Conservation (phyloP, 352 stramenopile genomes). For the Phytophthora meadii region DNA sequence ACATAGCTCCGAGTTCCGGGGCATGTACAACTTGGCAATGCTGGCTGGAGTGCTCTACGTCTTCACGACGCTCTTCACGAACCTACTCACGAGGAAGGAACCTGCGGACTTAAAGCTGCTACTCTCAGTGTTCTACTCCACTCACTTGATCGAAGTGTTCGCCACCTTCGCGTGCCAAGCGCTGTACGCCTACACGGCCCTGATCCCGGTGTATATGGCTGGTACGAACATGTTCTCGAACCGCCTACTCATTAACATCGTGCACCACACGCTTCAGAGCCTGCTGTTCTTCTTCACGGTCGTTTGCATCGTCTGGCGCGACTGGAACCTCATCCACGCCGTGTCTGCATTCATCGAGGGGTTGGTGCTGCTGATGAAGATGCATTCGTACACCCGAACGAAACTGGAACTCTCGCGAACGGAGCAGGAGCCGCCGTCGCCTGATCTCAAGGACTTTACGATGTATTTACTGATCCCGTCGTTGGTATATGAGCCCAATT, state of each 20-base stretch:
- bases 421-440: conserved; percentile 29
- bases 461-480: conserved; percentile 88
- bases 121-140: conserved; percentile 76
- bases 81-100: conserved; percentile 56
- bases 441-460: conserved; percentile 64
- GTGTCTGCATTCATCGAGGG: conserved; percentile 82
- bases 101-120: conserved; percentile 63
- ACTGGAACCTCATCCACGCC: conserved; percentile 80
- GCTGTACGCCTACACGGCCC: conserved; percentile 75
- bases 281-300: conserved; percentile 76
- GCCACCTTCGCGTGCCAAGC: conserved; percentile 69
- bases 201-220: conserved; percentile 78
- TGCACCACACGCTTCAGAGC: conserved; percentile 77
- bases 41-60: conserved; percentile 70
- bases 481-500: conserved; percentile 95
- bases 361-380: conserved; percentile 83
- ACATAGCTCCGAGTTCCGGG: conserved; percentile 79
- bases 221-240: conserved; percentile 42
- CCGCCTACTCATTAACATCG: conserved; percentile 66
- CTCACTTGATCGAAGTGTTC: conserved; percentile 73
- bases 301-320: conserved; percentile 69
- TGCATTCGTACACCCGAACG: conserved; percentile 85
- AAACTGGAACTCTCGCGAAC: conserved; percentile 66
- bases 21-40: conserved; percentile 81
- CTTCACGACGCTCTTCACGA: conserved; percentile 63